Conservation (phyloP, 768 basidiomycete genomes). For the Trametes maxima region DNA sequence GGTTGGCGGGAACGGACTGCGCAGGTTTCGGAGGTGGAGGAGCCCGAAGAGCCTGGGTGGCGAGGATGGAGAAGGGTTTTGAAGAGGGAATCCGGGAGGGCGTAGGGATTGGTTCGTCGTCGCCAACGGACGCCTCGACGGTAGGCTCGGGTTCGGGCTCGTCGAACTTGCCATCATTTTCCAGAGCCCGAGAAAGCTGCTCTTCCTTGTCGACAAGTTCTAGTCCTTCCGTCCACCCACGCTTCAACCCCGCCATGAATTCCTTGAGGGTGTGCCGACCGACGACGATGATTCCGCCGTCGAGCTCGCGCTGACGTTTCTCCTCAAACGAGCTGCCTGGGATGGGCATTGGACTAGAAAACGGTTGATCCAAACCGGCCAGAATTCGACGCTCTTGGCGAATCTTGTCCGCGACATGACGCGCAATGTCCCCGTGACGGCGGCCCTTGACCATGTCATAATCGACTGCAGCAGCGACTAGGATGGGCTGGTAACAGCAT, state of each 20-base stretch:
- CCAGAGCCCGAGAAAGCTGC: conserved; percentile 62
- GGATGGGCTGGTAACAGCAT: conserved; percentile 65
- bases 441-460: conserved; percentile 83
- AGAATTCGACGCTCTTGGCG: conserved; percentile 68
- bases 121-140: conserved; percentile 33
- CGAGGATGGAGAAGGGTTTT: conserved; percentile 31
- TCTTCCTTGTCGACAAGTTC: conserved; percentile 74
- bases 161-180: conserved; percentile 78
- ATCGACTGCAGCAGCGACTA: conserved; percentile 94
- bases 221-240: conserved; percentile 81
- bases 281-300: conserved; percentile 84
- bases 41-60: conserved; percentile 31
- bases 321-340: conserved; percentile 56
- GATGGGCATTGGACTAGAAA: conserved; percentile 45
- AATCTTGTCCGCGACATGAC: conserved; percentile 72
- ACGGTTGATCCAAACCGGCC: conserved; percentile 61
- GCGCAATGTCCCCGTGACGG: conserved; percentile 84
- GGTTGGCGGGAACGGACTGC: conserved; percentile 29
- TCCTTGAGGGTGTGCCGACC: conserved; percentile 94
- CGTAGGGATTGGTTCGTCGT: conserved; percentile 46
- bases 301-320: conserved; percentile 58
- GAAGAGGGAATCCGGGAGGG: conserved; percentile 40
- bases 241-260: conserved; percentile 83
- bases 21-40: conserved; percentile 27
- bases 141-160: conserved; percentile 47